Evolutionary conservation across 1,284 basidiomycete species (phyloP).

Genomic region (Ustilago lituana): DNA sequence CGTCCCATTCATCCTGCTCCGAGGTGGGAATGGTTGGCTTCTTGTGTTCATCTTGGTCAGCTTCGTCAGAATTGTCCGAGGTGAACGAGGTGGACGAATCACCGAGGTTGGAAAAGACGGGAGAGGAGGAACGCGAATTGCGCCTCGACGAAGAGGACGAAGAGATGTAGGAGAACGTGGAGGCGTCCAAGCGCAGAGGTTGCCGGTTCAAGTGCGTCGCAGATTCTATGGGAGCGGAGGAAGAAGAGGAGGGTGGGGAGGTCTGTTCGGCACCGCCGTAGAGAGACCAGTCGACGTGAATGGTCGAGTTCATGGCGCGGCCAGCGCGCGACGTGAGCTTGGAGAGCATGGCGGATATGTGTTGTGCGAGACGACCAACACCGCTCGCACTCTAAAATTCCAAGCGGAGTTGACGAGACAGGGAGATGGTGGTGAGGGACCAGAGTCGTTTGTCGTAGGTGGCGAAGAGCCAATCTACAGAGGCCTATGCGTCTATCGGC

Average conservation of each 20-base stretch:
- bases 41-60: not conserved
- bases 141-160: conserved; percentile 19
- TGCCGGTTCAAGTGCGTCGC: conserved; percentile 3
- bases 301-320: conserved; percentile 42
- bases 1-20: conserved; percentile 18
- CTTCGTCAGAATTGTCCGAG: conserved; percentile 17
- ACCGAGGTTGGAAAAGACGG: conserved; percentile 10
- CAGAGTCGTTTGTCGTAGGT: too few species aligned
- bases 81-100: conserved; percentile 37
- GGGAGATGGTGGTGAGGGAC: too few species aligned
- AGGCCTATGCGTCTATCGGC: too few species aligned
- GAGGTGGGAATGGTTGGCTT: not conserved
- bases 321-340: conserved; percentile 8
- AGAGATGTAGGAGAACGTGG: conserved; percentile 1
- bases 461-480: too few species aligned
- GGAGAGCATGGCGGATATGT: conserved; percentile 13
- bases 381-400: not conserved
- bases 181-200: conserved; percentile 2
- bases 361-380: conserved; percentile 3
- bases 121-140: conserved; percentile 29
- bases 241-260: conserved; percentile 20
- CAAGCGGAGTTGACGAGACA: too few species aligned
- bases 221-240: not conserved
- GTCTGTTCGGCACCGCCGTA: conserved; percentile 62
- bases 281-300: conserved; percentile 65